These are phyloP conservation scores for Colletotrichum sublineola DNA, from an alignment of 2,329 filamentous ascomycete species.

Conservation along the genomic window DNA sequence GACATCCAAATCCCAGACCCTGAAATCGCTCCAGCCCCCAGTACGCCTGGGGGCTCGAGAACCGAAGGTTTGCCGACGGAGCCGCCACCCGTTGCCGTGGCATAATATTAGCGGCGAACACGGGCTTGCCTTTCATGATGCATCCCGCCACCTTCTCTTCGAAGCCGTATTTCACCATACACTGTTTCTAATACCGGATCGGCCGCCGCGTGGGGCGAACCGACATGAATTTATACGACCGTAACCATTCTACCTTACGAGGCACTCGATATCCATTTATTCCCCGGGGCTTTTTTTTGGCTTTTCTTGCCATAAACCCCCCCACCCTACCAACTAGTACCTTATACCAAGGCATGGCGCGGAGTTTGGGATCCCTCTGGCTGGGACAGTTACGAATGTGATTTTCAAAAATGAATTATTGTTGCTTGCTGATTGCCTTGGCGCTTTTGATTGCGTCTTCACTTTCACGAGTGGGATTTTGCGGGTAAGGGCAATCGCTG, in stretches of 20 bases:
- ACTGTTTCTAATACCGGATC: conserved; percentile 39
- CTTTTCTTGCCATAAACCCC: conserved; percentile 3
- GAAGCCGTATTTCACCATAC: conserved; percentile 35
- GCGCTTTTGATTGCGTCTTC: background rate
- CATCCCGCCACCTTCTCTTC: conserved; percentile 22
- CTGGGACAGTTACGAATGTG: conserved; percentile 34
- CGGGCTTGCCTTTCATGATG: background rate
- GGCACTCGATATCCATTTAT: conserved; percentile 42
- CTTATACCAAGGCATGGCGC: conserved; percentile 44
- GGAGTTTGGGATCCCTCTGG: conserved; percentile 39
- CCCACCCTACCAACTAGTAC: conserved; percentile 27
- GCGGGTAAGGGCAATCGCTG: background rate
- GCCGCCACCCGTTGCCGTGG: conserved; percentile 30
- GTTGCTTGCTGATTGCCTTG: background rate
- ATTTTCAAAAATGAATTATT: conserved; percentile 24
- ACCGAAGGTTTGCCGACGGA: conserved; percentile 38
- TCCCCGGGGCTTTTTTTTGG: conserved; percentile 22
- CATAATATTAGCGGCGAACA: conserved; percentile 13
- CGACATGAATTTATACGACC: conserved; percentile 39
- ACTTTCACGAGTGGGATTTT: background rate
- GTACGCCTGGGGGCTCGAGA: conserved; percentile 49
- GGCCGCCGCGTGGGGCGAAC: conserved; percentile 22
- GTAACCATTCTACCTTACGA: conserved; percentile 18
- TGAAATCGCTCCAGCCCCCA: conserved; percentile 71
- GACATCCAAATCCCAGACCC: conserved; percentile 87